Conservation (phyloP, 352 stramenopile genomes). For the Phytophthora tubulina region DNA sequence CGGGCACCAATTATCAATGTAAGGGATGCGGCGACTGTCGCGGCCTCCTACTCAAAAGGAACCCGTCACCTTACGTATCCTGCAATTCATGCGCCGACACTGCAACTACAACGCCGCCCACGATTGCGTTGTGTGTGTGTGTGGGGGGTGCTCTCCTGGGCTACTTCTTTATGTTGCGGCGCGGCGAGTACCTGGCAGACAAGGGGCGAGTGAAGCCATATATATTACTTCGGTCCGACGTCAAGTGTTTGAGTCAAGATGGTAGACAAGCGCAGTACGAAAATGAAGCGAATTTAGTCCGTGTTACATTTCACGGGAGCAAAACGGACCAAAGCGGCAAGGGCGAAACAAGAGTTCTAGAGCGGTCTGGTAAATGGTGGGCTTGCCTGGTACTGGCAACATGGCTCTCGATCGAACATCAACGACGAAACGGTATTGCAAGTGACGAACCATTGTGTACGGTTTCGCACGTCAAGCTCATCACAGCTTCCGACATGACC, state of each 20-base stretch:
- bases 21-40: constrained; percentile 23
- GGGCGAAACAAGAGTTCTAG: not conserved
- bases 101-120: not conserved
- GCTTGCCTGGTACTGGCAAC: not conserved
- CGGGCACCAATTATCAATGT: constrained; percentile 15
- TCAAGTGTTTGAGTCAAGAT: not conserved
- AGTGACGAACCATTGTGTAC: not conserved
- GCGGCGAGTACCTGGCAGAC: not conserved
- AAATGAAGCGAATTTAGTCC: not conserved
- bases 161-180: not conserved
- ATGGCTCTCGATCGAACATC: too few species aligned
- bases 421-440: too few species aligned
- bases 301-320: not conserved
- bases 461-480: too few species aligned
- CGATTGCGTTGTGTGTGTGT: not conserved
- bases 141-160: not conserved
- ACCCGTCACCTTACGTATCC: not conserved
- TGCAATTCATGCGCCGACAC: not conserved
- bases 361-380: not conserved
- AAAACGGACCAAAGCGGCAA: not conserved
- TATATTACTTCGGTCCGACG: not conserved
- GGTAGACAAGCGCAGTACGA: not conserved
- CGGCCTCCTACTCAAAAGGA: constrained; percentile 5
- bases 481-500: not conserved
- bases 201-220: not conserved